Base-by-base conservation (phyloP, 2,329 filamentous ascomycete genomes). In the Paradendryphiella salina region DNA sequence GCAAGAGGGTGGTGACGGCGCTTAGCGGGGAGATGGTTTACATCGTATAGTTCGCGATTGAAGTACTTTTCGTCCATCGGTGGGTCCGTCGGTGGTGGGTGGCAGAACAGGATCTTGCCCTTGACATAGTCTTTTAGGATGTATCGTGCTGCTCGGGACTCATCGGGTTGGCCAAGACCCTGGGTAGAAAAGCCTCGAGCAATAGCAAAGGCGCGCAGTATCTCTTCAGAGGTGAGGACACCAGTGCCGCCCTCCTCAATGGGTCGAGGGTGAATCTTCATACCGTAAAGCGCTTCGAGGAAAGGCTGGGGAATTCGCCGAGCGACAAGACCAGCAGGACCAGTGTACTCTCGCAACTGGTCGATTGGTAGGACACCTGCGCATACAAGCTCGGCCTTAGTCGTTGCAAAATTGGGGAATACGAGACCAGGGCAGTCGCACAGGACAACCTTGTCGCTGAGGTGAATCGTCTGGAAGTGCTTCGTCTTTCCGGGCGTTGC, bases 381-480 rank as follows among this genome's bases (percentile, higher is more conserved):
- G 75, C 91, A 94, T 8, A 99, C 94, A 15, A 99, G 84, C 67
- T 99, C 94, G 32, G 90, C 94, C 76, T 97, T 97, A 38, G 92
- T 97, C 37, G 87, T 92, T 50, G 94, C 93, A 65, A 97, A 99
- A 76, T 97, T 97, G 65, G 94, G 92, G 73, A 99, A 97, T 1
- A 99, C 95, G 15, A 99, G 86, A 86, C 94, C 94, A 8, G 94
- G 94, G 70, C 94, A 99, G 85, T 99, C 94, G 75, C 94, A 97
- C 5, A 99, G 83, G 38, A 97, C 83, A 56, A 99, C 90, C 52
- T 86, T 85, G 1, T 94, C 88, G 52, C 89, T 94, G 26, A 99
- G 84, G 71, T 96, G 92, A 52, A 99, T 94, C 1, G 94, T 99
- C 75, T 99, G 94, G 78, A 99, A 99, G 69, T 99, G 94, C 79